Evolutionary conservation across 148 eudicot species (phyloP).

Genomic region (Rhododendron henanense): DNA sequence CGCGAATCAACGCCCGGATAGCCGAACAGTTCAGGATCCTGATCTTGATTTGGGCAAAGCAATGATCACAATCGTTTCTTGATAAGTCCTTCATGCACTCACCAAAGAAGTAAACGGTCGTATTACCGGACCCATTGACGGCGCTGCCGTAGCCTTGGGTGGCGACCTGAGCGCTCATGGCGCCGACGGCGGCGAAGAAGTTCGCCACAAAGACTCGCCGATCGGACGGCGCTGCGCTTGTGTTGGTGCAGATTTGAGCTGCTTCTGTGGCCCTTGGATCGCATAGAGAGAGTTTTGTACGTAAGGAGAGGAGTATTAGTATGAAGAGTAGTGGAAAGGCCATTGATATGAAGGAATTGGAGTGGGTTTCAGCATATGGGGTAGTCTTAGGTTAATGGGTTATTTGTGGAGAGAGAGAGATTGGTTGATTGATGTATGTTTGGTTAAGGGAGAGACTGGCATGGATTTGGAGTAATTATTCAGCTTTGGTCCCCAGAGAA

Average conservation of each 20-base stretch:
- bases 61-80: constrained; percentile 23
- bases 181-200: constrained; percentile 28
- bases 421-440: no score
- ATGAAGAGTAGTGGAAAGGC: neutral
- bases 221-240: constrained; percentile 25
- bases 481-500: no score
- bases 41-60: constrained; percentile 32
- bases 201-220: constrained; percentile 28
- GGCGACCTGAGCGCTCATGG: constrained; percentile 21
- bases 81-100: constrained; percentile 38
- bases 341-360: neutral
- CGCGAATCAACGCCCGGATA: constrained; percentile 21
- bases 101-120: constrained; percentile 26
- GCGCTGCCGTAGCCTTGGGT: constrained; percentile 17
- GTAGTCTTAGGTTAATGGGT: neutral
- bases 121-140: constrained; percentile 19
- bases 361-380: neutral
- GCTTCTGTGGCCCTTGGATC: constrained; percentile 44
- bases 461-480: no score
- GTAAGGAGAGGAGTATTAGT: constrained; percentile 1
- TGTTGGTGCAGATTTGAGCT: constrained; percentile 31
- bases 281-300: neutral
- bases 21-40: constrained; percentile 22
- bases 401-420: no score
- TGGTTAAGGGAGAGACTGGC: no score